Percentiles rank a stretch among this genome's conserved stretches.
Conservation (phyloP, 2,329 filamentous ascomycete species). For the Aureobasidium sp. region DNA sequence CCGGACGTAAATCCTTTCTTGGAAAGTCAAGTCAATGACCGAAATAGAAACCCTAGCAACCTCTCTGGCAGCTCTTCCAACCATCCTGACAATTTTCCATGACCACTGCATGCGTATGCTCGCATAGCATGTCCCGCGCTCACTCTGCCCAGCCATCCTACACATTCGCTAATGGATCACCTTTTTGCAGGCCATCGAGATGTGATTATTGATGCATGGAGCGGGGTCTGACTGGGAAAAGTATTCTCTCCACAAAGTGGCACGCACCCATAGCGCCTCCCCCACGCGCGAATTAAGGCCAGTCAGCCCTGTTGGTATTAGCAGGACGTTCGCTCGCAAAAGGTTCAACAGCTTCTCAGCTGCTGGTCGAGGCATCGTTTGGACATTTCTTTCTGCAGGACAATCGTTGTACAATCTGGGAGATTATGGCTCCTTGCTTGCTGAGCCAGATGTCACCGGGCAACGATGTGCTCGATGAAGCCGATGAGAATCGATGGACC, state of each 20-base stretch:
- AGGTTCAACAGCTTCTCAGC: background rate
- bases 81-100: background rate
- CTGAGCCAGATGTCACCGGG: background rate
- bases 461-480: slow-evolving; percentile 1
- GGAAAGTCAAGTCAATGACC: slow-evolving; percentile 3
- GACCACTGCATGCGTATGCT: slow-evolving; percentile 9
- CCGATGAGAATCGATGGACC: slow-evolving; percentile 3
- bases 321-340: background rate
- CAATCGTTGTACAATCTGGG: background rate
- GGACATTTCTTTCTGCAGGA: background rate
- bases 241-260: slow-evolving; percentile 9
- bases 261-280: background rate
- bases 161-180: background rate
- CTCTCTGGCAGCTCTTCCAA: background rate
- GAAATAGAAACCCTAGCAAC: slow-evolving; percentile 6
- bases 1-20: slow-evolving; percentile 4
- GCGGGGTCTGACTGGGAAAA: slow-evolving; percentile 1
- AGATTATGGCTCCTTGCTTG: background rate
- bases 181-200: slow-evolving; percentile 3
- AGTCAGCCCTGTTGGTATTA: slow-evolving; percentile 4
- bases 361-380: background rate
- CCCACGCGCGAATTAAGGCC: slow-evolving; percentile 3
- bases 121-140: slow-evolving; percentile 1
- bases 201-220: background rate
- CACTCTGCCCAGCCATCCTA: slow-evolving; percentile 10